Conservation (phyloP, 257 asterid genomes). For the Ocimum tenuiflorum region DNA sequence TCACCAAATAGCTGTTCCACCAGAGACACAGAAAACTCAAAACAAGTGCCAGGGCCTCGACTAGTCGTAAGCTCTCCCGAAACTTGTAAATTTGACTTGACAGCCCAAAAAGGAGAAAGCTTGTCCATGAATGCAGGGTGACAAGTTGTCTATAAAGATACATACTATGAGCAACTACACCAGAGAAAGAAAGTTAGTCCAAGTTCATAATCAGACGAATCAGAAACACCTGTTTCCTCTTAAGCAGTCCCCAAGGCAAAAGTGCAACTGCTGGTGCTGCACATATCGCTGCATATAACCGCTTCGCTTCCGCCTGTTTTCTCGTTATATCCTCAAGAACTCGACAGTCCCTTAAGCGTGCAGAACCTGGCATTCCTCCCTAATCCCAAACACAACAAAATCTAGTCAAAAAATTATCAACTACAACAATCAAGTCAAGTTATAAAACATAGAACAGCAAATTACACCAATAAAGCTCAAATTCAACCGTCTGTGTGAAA, state of each 20-base stretch:
- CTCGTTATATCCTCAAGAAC: slow-evolving; percentile 61
- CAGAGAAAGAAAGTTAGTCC: background rate
- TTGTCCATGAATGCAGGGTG: slow-evolving; percentile 91
- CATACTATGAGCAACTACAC: slow-evolving; percentile 21
- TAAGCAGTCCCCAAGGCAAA: slow-evolving; percentile 89
- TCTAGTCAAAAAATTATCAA: slow-evolving; percentile 5
- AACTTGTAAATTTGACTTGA: slow-evolving; percentile 65
- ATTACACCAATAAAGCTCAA: background rate
- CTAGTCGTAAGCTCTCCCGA: slow-evolving; percentile 90
- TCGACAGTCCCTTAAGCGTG: slow-evolving; percentile 70
- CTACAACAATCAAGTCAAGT: background rate
- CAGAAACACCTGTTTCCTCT: slow-evolving; percentile 55
- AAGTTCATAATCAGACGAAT: background rate
- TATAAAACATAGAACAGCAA: background rate
- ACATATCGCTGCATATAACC: slow-evolving; percentile 81
- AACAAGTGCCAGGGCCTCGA: slow-evolving; percentile 93
- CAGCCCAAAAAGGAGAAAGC: slow-evolving; percentile 74
- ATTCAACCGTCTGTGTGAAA: background rate
- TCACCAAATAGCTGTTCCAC: slow-evolving; percentile 86
- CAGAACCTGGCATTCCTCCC: slow-evolving; percentile 99
- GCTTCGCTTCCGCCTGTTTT: slow-evolving; percentile 67
- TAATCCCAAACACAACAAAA: slow-evolving; percentile 20
- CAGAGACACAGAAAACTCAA: slow-evolving; percentile 58
- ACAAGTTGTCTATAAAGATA: slow-evolving; percentile 54
- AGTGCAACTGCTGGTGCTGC: slow-evolving; percentile 96